phyloP scores from a whole-genome alignment of 1,139 yeast species.

The Wickerhamomyces sp. region DNA sequence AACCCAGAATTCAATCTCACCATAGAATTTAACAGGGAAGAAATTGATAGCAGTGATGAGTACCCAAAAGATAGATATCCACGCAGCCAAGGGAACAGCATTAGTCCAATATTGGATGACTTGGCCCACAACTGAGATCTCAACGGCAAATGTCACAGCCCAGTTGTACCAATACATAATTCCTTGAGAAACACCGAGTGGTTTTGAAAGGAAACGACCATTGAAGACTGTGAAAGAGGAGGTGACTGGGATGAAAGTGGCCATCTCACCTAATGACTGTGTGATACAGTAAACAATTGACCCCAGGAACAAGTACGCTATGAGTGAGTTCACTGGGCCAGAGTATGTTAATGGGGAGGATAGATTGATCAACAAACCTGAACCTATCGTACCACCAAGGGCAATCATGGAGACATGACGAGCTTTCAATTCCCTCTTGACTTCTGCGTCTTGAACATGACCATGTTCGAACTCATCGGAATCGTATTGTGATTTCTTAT shows the following conservation, averaged over 20 bases:
- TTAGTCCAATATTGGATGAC: conserved; percentile 73
- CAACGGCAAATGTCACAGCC: conserved; percentile 83
- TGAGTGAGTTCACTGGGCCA: conserved; percentile 70
- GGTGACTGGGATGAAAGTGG: conserved; percentile 62
- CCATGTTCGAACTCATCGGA: conserved; percentile 19
- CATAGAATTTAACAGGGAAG: conserved; percentile 61
- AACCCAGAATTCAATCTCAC: conserved; percentile 69
- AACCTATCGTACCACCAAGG: conserved; percentile 65
- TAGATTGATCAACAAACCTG: conserved; percentile 57
- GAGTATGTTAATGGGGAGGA: conserved; percentile 49
- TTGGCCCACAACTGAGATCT: conserved; percentile 77
- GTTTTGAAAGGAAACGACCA: conserved; percentile 50
- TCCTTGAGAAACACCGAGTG: conserved; percentile 76
- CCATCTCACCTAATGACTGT: conserved; percentile 73
- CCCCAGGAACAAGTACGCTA: conserved; percentile 63
- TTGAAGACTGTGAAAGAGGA: conserved; percentile 58
- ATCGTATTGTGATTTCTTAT: conserved; percentile 6
- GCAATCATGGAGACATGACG: conserved; percentile 65
- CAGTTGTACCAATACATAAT: conserved; percentile 87
- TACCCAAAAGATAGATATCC: conserved; percentile 71
- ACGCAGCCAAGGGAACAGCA: conserved; percentile 58
- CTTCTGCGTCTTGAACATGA: conserved; percentile 29
- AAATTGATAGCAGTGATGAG: conserved; percentile 46
- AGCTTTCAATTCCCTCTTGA: conserved; percentile 46
- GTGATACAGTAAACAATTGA: conserved; percentile 60